Base-by-base conservation (phyloP, 2,329 filamentous ascomycete genomes). In the Hypoxylon sp. region DNA sequence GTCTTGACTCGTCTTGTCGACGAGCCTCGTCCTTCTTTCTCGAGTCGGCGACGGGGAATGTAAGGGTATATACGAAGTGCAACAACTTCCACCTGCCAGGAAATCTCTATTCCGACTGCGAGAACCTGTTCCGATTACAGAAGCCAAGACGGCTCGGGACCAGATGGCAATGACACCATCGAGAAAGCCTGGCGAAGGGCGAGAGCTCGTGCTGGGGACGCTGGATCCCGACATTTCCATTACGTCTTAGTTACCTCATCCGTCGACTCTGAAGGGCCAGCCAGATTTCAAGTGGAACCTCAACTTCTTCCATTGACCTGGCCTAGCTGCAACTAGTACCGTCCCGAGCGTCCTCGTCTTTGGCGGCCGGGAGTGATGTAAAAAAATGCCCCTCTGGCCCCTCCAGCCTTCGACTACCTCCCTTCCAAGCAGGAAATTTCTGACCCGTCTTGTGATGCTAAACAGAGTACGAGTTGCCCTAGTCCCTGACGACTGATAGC, bases 161-260 rank as follows among this genome's bases (percentile, higher is more conserved):
- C 15, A 33, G 27, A 47, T 48, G 33, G 21, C 27, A 29, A 58
- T 52, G 50, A 54, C 54, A 48, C 41, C 45, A 53, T 48, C 43
- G 31, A 18, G 35, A 51, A 55, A 24, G n/a, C n/a, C n/a, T n/a
- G n/a, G n/a, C n/a, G n/a, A n/a, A n/a, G n/a, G n/a, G n/a, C n/a
- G n/a, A n/a, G n/a, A n/a, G 40, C 45, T 48, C 54, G 50, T 53
- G 61, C 42, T 48, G 29, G 49, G 21, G 47, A 15, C 24, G 41
- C 53, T 52, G 42, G 57, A 50, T 56, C 42, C 49, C 41, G 47
- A 55, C 40, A 54, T 71, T 70, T 68, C 33, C 59, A 71, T 71
- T 71, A 71, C 69, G 69, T 71, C 60, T 69, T 69, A 58, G 56
- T 70, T 70, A 71, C 66, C 63, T 67, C 58, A 69, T 63, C 46